A percentile compares a stretch with the other conserved stretches of the same genome.
phyloP scores from a whole-genome alignment of 2,329 filamentous ascomycete genomes.

The Xylaria digitata region DNA sequence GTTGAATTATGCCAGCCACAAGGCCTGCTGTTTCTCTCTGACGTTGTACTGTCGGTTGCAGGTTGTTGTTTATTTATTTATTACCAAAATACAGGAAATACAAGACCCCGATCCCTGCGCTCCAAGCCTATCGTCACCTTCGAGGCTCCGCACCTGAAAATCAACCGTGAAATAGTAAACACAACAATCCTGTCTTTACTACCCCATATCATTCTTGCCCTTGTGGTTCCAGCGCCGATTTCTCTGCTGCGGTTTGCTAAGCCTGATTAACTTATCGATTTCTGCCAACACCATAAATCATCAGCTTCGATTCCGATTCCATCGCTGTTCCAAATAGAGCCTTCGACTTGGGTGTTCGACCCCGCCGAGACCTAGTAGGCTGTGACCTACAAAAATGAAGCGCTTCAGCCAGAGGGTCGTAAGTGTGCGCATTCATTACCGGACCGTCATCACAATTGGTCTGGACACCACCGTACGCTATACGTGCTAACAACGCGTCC shows the following conservation, averaged over 20 bases:
- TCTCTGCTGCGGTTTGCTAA: constrained; percentile 18
- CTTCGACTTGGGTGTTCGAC: constrained; percentile 44
- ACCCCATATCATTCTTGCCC: constrained; percentile 32
- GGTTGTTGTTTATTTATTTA: constrained; percentile 24
- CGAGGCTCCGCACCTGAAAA: constrained; percentile 45
- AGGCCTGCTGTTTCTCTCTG: constrained; percentile 26
- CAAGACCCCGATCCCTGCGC: constrained; percentile 34
- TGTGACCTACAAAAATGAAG: constrained; percentile 75
- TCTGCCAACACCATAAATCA: constrained; percentile 8
- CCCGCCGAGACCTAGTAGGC: constrained; percentile 46
- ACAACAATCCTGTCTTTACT: constrained; percentile 32
- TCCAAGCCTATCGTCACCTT: constrained; percentile 35
- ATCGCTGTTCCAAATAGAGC: constrained; percentile 17
- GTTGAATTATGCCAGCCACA: constrained; percentile 30
- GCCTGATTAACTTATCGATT: constrained; percentile 1
- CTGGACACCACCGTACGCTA: constrained; percentile 11
- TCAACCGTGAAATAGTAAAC: constrained; percentile 45
- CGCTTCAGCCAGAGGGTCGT: constrained; percentile 98
- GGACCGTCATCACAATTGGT: neutral
- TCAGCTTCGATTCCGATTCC: constrained; percentile 23
- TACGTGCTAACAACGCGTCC: constrained; percentile 40
- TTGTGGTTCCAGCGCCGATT: constrained; percentile 22
- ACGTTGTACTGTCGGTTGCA: constrained; percentile 17
- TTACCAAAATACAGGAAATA: constrained; percentile 24
- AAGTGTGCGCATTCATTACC: constrained; percentile 47